Percentiles rank a stretch among this genome's conserved stretches.
These are phyloP conservation scores for Groenewaldozyma tartarivorans DNA, from an alignment of 805 yeast genomes.

Conservation along the genomic window DNA sequence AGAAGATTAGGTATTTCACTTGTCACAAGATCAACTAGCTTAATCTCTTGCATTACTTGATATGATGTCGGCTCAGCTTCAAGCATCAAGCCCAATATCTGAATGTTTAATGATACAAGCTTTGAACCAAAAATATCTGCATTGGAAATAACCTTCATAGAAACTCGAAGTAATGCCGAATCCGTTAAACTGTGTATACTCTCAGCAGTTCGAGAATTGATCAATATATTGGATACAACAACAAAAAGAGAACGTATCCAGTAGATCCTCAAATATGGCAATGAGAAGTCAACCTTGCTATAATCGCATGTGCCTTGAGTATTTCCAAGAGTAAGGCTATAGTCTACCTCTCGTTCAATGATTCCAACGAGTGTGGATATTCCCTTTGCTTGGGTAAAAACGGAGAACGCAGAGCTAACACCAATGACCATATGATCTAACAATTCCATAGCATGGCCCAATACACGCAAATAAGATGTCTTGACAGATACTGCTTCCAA, in stretches of 20 bases:
- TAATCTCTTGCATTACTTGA: conserved; percentile 68
- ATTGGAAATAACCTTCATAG: conserved; percentile 49
- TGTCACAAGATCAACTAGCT: conserved; percentile 56
- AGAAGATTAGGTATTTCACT: conserved; percentile 47
- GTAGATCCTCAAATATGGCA: conserved; percentile 25
- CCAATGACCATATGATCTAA: conserved; percentile 34
- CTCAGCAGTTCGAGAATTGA: conserved; percentile 66
- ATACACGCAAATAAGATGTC: conserved; percentile 43
- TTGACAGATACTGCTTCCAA: conserved; percentile 49
- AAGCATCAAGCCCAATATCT: conserved; percentile 58
- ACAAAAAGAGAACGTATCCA: conserved; percentile 52
- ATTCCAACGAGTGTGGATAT: conserved; percentile 50
- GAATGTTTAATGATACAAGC: conserved; percentile 50
- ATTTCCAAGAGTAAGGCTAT: conserved; percentile 34
- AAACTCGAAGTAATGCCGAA: conserved; percentile 57
- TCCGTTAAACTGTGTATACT: conserved; percentile 78
- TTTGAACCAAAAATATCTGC: conserved; percentile 58
- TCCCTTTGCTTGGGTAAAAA: conserved; percentile 61
- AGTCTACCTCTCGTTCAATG: conserved; percentile 53
- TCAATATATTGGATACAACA: conserved; percentile 52
- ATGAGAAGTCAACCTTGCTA: conserved; percentile 32
- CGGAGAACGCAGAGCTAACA: conserved; percentile 39
- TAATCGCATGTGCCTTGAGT: conserved; percentile 36
- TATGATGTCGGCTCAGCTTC: conserved; percentile 90
- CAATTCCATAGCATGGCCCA: conserved; percentile 56